These are phyloP conservation scores for Pseudonitzschia multiseries DNA, from an alignment of 108 stramenopile species.

Conservation along the genomic window DNA sequence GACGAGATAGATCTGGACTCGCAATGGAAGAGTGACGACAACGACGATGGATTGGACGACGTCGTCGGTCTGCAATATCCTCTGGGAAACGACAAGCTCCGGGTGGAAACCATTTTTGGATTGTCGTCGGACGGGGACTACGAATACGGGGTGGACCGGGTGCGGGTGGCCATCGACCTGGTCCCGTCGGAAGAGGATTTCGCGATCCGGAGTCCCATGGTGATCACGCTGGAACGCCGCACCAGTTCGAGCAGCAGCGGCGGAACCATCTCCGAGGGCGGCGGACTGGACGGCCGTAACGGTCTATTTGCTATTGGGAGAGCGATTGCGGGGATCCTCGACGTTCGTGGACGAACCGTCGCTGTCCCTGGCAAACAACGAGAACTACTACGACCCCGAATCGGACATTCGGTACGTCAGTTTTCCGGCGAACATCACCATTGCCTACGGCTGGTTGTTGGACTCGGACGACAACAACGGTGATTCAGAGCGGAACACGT, in stretches of 20 bases:
- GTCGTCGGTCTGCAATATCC: slow-evolving; percentile 34
- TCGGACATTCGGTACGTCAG: slow-evolving; percentile 15
- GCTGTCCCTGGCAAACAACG: not conserved
- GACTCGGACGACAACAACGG: too few relatives aligned
- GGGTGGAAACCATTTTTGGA: slow-evolving; percentile 46
- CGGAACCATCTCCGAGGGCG: slow-evolving; percentile 55
- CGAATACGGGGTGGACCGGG: slow-evolving; percentile 22
- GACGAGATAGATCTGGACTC: slow-evolving; percentile 38
- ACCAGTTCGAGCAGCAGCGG: slow-evolving; percentile 24
- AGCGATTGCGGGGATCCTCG: slow-evolving; percentile 22
- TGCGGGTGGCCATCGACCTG: slow-evolving; percentile 39
- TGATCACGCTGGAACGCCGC: slow-evolving; percentile 40
- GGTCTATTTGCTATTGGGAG: slow-evolving; percentile 59
- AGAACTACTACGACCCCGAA: slow-evolving; percentile 3
- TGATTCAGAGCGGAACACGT: not conserved
- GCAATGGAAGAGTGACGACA: slow-evolving; percentile 9
- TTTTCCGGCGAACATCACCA: slow-evolving; percentile 27
- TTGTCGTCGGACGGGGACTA: too few relatives aligned
- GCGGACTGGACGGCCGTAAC: slow-evolving; percentile 77
- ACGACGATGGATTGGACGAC: slow-evolving; percentile 5
- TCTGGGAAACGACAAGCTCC: slow-evolving; percentile 15
- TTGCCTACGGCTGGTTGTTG: slow-evolving; percentile 28
- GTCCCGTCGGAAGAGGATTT: slow-evolving; percentile 16
- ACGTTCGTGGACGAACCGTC: slow-evolving; percentile 32
- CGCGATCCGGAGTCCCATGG: slow-evolving; percentile 31